Evolutionary conservation across 768 basidiomycete genomes (phyloP).

Genomic region (Mrakia hoshinonis): DNA sequence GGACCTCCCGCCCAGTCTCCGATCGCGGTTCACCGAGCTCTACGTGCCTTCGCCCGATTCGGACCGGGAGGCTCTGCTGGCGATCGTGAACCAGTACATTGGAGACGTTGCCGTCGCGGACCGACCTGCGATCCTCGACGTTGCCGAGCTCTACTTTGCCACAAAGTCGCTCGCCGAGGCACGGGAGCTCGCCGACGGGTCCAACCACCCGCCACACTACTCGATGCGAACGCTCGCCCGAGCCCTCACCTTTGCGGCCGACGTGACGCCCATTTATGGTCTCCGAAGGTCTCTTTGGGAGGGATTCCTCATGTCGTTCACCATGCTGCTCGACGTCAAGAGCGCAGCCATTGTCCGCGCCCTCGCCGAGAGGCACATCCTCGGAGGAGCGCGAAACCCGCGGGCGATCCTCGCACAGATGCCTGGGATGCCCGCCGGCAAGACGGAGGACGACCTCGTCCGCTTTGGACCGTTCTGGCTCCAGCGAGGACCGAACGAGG

Average conservation of each 20-base stretch:
- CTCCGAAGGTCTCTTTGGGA: constrained; percentile 86
- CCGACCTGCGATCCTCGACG: constrained; percentile 74
- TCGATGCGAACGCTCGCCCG: constrained; percentile 93
- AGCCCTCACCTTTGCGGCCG: constrained; percentile 79
- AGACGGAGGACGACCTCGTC: constrained; percentile 52
- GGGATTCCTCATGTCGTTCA: constrained; percentile 95
- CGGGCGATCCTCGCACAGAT: constrained; percentile 64
- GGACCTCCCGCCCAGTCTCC: constrained; percentile 82
- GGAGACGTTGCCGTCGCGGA: constrained; percentile 74
- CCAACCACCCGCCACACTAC: constrained; percentile 86
- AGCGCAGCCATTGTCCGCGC: constrained; percentile 59
- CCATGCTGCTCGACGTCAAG: constrained; percentile 74
- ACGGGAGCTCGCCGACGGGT: constrained; percentile 80
- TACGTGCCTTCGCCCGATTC: constrained; percentile 90
- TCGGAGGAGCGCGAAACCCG: constrained; percentile 69
- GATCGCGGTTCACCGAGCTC: constrained; percentile 87
- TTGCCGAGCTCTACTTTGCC: constrained; percentile 79
- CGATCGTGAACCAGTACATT: constrained; percentile 82
- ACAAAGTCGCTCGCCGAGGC: constrained; percentile 66
- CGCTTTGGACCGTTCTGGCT: constrained; percentile 90
- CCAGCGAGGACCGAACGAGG: constrained; percentile 60
- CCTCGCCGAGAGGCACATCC: constrained; percentile 67
- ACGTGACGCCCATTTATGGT: constrained; percentile 65
- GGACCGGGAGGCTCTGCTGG: constrained; percentile 78
- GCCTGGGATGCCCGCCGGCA: constrained; percentile 48